These are phyloP conservation scores for Fusarium xylarioides DNA, from an alignment of 2,329 filamentous ascomycete genomes.

Conservation along the genomic window DNA sequence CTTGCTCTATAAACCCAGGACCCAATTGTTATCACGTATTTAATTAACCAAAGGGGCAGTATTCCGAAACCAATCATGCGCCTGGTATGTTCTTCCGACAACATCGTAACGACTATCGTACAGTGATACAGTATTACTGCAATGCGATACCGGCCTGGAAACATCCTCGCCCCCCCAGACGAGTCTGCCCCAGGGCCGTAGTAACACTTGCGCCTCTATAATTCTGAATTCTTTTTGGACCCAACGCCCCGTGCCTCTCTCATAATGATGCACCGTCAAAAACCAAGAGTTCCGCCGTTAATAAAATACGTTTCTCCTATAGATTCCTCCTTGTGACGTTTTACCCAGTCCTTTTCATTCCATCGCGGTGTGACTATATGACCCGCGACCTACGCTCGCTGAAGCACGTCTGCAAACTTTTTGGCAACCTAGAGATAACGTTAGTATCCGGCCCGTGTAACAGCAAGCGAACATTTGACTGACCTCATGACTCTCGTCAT, in stretches of 20 bases:
- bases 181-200: constrained; percentile 28
- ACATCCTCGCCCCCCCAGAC: constrained; percentile 40
- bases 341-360: constrained; percentile 12
- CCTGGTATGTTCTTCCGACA: constrained; percentile 41
- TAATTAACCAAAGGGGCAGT: neutral
- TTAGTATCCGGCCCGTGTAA: constrained; percentile 9
- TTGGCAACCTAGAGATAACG: constrained; percentile 46
- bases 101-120: constrained; percentile 48
- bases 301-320: constrained; percentile 28
- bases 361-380: neutral
- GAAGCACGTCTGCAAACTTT: constrained; percentile 49
- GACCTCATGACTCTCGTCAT: constrained; percentile 88
- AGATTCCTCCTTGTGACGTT: constrained; percentile 24
- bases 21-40: neutral
- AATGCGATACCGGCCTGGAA: constrained; percentile 25
- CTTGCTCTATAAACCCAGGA: neutral
- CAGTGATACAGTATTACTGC: constrained; percentile 51
- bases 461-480: constrained; percentile 26
- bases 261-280: constrained; percentile 35
- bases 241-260: constrained; percentile 36
- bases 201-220: constrained; percentile 41
- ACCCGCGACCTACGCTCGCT: constrained; percentile 42
- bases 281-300: constrained; percentile 36
- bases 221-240: constrained; percentile 41
- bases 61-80: constrained; percentile 37